These are phyloP conservation scores for Dictyostelium gargantuum DNA, from an alignment of 208 protist genomes.

Conservation along the genomic window DNA sequence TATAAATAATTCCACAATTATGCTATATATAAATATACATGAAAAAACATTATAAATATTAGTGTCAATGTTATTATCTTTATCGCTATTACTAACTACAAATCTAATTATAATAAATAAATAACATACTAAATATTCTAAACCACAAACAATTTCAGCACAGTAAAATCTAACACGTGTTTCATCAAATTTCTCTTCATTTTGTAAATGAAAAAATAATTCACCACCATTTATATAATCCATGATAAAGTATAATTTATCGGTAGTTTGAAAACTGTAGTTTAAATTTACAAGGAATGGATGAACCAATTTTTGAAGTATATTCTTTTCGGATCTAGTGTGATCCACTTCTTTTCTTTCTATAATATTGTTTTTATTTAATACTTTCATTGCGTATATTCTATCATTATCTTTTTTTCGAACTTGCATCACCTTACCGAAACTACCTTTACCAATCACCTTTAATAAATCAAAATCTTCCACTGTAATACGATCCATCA, in stretches of 20 bases:
- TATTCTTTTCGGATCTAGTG: slow-evolving; percentile 65
- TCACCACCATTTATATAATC: slow-evolving; percentile 88
- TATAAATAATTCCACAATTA: slow-evolving; percentile 75
- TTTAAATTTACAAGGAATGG: slow-evolving; percentile 77
- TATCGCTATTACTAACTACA: no score
- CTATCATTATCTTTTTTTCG: slow-evolving; percentile 82
- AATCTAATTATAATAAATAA: no score
- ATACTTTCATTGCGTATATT: slow-evolving; percentile 88
- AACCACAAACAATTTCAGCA: slow-evolving; percentile 89
- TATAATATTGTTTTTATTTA: slow-evolving; percentile 72
- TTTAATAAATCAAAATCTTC: slow-evolving; percentile 71
- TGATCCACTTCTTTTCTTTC: slow-evolving; percentile 61
- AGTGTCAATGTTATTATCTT: no score
- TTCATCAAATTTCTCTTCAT: slow-evolving; percentile 77
- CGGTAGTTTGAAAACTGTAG: slow-evolving; percentile 78
- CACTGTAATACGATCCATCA: slow-evolving; percentile 26
- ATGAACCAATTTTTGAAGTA: slow-evolving; percentile 75
- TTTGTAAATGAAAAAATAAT: slow-evolving; percentile 86
- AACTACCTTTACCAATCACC: slow-evolving; percentile 73
- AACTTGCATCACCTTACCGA: slow-evolving; percentile 83
- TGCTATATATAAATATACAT: no score
- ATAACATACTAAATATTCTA: slow-evolving; percentile 85
- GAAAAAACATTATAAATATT: no score
- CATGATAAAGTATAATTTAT: slow-evolving; percentile 88
- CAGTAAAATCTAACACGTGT: slow-evolving; percentile 81